These are phyloP conservation scores for Kodamaea sp. DNA, from an alignment of 1,139 yeast species.

Conservation along the genomic window DNA sequence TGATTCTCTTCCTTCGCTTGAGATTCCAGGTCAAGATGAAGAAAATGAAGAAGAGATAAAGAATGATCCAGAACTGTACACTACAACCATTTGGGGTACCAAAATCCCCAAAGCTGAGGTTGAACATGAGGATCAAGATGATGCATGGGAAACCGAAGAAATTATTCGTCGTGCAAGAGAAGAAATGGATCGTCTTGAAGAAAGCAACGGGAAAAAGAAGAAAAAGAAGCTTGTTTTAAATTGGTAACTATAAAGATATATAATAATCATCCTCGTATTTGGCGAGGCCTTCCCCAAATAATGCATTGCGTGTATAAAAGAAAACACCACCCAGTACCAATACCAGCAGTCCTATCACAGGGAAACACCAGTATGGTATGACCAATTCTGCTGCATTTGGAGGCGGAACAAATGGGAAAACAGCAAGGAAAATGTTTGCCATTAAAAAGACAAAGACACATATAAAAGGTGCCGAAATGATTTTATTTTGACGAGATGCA, in stretches of 20 bases:
- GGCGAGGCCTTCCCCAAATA: slow-evolving; percentile 4
- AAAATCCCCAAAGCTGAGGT: slow-evolving; percentile 43
- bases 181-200: slow-evolving; percentile 35
- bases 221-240: neutral
- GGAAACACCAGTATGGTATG: slow-evolving; percentile 57
- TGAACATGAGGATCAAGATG: slow-evolving; percentile 22
- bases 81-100: slow-evolving; percentile 62
- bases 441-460: slow-evolving; percentile 38
- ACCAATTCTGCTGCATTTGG: slow-evolving; percentile 25
- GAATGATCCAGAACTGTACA: slow-evolving; percentile 15
- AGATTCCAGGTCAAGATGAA: slow-evolving; percentile 2
- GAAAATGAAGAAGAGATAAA: slow-evolving; percentile 5
- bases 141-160: slow-evolving; percentile 47
- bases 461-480: slow-evolving; percentile 27
- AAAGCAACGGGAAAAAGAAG: slow-evolving; percentile 36
- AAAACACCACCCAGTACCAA: slow-evolving; percentile 44
- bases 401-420: slow-evolving; percentile 59
- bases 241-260: neutral
- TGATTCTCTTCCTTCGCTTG: slow-evolving; percentile 1
- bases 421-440: slow-evolving; percentile 50
- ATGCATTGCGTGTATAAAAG: slow-evolving; percentile 10
- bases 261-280: slow-evolving; percentile 13
- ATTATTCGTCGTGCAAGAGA: slow-evolving; percentile 48
- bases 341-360: slow-evolving; percentile 49
- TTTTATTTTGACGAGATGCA: slow-evolving; percentile 3